Percentiles rank a stretch among this genome's conserved stretches.
These are phyloP conservation scores for Dipteronia dyeriana DNA, from an alignment of 345 rosid species.

Conservation along the genomic window DNA sequence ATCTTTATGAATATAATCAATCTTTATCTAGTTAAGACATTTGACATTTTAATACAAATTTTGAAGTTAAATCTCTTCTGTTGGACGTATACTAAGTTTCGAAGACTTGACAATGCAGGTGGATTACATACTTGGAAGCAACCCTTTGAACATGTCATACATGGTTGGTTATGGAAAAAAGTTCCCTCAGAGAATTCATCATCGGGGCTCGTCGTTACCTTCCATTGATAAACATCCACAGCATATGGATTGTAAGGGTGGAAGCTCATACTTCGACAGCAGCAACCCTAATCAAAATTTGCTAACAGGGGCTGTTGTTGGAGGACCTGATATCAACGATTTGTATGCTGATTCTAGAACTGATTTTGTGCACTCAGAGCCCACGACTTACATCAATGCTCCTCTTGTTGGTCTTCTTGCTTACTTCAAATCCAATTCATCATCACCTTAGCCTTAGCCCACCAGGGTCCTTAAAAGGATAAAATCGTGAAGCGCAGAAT, in stretches of 20 bases:
- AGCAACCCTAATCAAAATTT: constrained; percentile 55
- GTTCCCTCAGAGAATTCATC: constrained; percentile 72
- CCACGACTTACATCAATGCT: constrained; percentile 63
- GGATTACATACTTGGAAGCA: constrained; percentile 85
- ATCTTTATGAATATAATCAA: too few relatives aligned
- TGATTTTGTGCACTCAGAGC: constrained; percentile 53
- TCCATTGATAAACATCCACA: constrained; percentile 42
- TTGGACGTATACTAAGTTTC: too few relatives aligned
- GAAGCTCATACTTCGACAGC: constrained; percentile 42
- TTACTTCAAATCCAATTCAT: constrained; percentile 41
- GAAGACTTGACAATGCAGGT: constrained; percentile 33
- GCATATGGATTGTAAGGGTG: constrained; percentile 50
- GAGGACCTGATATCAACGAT: constrained; percentile 72
- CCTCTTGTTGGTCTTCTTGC: constrained; percentile 69
- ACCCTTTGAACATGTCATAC: constrained; percentile 72
- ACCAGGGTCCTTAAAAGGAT: too few relatives aligned
- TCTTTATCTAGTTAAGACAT: background rate
- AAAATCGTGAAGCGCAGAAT: too few relatives aligned
- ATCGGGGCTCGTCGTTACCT: constrained; percentile 72
- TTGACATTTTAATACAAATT: too few relatives aligned
- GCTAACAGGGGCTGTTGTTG: constrained; percentile 70
- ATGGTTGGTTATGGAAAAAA: constrained; percentile 79
- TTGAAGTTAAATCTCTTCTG: too few relatives aligned
- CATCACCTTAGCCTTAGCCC: background rate
- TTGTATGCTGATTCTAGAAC: constrained; percentile 50